These are phyloP conservation scores for Kregervanrija delftensis DNA, from an alignment of 805 yeast species.

Conservation along the genomic window DNA sequence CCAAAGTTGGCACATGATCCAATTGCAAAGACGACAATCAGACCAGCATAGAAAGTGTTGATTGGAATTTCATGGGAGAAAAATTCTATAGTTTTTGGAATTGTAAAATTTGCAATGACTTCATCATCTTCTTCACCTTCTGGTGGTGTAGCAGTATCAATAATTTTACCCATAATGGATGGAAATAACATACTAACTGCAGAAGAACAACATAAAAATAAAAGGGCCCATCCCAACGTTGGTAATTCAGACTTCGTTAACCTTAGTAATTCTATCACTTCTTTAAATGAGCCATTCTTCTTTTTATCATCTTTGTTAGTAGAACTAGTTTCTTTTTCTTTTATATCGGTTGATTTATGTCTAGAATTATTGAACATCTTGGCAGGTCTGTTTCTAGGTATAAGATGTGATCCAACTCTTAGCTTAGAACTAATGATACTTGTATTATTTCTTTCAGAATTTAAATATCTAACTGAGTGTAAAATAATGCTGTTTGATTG, in stretches of 20 bases:
- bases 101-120: conserved; percentile 2
- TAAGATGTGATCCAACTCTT: too few relatives aligned
- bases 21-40: conserved; percentile 55
- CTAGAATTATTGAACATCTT: too few relatives aligned
- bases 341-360: too few relatives aligned
- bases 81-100: conserved; percentile 16
- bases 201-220: conserved; percentile 61
- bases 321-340: neutral
- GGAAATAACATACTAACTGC: conserved; percentile 80
- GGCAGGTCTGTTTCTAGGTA: too few relatives aligned
- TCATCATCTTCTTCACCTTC: conserved; percentile 16
- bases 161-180: conserved; percentile 73
- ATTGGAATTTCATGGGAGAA: conserved; percentile 50
- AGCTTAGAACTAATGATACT: too few relatives aligned
- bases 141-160: conserved; percentile 55
- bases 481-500: too few relatives aligned
- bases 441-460: too few relatives aligned
- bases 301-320: conserved; percentile 2
- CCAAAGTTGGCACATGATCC: conserved; percentile 82
- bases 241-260: conserved; percentile 53
- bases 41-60: conserved; percentile 53
- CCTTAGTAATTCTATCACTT: conserved; percentile 41
- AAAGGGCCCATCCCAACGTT: conserved; percentile 54
- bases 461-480: too few relatives aligned
- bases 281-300: conserved; percentile 25